Percentiles rank a stretch among this genome's conserved stretches.
phyloP scores from a whole-genome alignment of 225 moss, liverwort and hornwort species.

The Takakia lepidozioides region DNA sequence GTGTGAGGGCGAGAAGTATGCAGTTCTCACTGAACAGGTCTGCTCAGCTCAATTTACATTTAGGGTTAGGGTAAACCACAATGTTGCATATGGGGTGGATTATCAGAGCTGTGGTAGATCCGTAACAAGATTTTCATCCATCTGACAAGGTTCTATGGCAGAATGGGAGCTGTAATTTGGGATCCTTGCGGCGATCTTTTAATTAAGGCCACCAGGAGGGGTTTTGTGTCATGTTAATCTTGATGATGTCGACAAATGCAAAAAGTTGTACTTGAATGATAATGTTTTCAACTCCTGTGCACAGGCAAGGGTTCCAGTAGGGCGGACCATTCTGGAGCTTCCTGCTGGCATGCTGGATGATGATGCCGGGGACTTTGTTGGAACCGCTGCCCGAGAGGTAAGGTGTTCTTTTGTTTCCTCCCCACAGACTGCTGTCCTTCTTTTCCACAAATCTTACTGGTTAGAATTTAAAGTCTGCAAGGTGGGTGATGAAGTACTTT shows the following conservation, averaged over 20 bases:
- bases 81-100: too few species aligned
- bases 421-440: too few species aligned
- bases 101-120: too few species aligned
- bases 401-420: not conserved
- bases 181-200: too few species aligned
- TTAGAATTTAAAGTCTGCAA: not conserved
- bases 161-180: too few species aligned
- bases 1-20: slow-evolving; percentile 72
- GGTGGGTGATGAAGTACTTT: too few species aligned
- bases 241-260: too few species aligned
- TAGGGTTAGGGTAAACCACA: not conserved
- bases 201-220: too few species aligned
- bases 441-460: not conserved
- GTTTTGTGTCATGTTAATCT: too few species aligned
- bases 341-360: slow-evolving; percentile 96
- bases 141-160: too few species aligned
- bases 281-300: slow-evolving; percentile 1
- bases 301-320: slow-evolving; percentile 89
- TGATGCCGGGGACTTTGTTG: slow-evolving; percentile 80
- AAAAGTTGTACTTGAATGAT: too few species aligned
- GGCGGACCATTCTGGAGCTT: slow-evolving; percentile 73
- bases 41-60: not conserved
- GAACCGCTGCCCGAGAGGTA: slow-evolving; percentile 91
- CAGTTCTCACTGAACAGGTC: slow-evolving; percentile 90
- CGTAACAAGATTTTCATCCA: too few species aligned